Evolutionary conservation across 2,329 filamentous ascomycete genomes (phyloP), one percentile per base, ranked within the genome.

Genomic region (Pezicula neosporulosa): DNA sequence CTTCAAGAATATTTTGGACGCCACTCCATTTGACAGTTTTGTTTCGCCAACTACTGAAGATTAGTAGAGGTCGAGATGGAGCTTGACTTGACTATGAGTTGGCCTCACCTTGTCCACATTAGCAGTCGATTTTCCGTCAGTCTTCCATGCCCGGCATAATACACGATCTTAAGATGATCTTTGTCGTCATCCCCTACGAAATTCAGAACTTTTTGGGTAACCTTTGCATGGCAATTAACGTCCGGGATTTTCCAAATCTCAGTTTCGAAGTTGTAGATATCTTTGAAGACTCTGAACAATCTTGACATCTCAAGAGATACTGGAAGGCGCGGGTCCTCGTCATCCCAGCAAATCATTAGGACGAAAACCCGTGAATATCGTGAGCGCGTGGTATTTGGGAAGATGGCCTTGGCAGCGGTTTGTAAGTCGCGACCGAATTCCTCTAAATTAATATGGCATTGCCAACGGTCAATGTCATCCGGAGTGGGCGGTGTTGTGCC

Each of bases 11-110:
- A 86, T 57, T 85, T 86, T 18, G 75, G 80, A 27, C 71, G 87
- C 21, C 97, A 93, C 58, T 90, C 92, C 1, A 93, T 97, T 56
- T 97, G 92, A 71, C 71, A 58, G 72, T 74, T 33, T 33, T 33
- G 30, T 33, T 13, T 33, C 30, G 30, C 30, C 30, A 33, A 33
- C 30, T 33, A 3, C 30, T 33, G 3, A 9, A 33, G 24, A 33
- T 33, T 7, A 33, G 30, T 33, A 33, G 30, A 13, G 30, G 3
- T 33, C 6, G 30, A 33, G 10, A 13, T 33, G 9, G 12, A 33
- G 30, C 30, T 33, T 10, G 30, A 33, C 30, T 33, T 13, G 9
- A 10, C 30, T 13, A 33, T 7, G 12, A 33, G 30, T 3, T 6
- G 7, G 7, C 5, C 6, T 33, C 30, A 60, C 59, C 56, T 57